These are phyloP conservation scores for Telfairia occidentalis DNA, from an alignment of 331 rosid species.

Conservation along the genomic window DNA sequence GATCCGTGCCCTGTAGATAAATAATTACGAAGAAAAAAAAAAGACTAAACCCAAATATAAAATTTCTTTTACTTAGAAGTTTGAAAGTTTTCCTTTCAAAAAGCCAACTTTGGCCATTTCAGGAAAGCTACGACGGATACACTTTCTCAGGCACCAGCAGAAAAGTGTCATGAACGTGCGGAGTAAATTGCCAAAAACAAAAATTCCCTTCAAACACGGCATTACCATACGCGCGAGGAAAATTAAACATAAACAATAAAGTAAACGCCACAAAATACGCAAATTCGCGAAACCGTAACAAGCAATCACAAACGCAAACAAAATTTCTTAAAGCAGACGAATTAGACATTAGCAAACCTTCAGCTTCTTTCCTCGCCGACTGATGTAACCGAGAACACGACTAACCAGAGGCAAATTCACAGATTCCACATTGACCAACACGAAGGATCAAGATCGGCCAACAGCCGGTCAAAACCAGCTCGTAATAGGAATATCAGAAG, in stretches of 20 bases:
- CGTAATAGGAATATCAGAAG: neutral
- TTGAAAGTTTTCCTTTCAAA: neutral
- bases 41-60: neutral
- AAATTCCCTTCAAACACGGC: neutral
- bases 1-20: neutral
- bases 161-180: neutral
- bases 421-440: neutral
- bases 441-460: neutral
- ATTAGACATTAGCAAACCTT: neutral
- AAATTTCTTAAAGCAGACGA: neutral
- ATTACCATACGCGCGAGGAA: neutral
- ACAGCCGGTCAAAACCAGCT: neutral
- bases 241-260: neutral
- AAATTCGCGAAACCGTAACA: neutral
- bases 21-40: neutral
- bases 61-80: neutral
- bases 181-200: neutral
- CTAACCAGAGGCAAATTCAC: neutral
- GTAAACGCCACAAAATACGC: neutral
- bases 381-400: neutral
- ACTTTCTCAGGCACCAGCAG: neutral
- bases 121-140: neutral
- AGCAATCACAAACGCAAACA: neutral
- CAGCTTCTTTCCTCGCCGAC: neutral
- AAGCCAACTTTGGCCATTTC: neutral